A percentile compares a stretch with the other conserved stretches of the same genome.
Conservation (phyloP, 345 rosid genomes). For the Hevea brasiliensis region DNA sequence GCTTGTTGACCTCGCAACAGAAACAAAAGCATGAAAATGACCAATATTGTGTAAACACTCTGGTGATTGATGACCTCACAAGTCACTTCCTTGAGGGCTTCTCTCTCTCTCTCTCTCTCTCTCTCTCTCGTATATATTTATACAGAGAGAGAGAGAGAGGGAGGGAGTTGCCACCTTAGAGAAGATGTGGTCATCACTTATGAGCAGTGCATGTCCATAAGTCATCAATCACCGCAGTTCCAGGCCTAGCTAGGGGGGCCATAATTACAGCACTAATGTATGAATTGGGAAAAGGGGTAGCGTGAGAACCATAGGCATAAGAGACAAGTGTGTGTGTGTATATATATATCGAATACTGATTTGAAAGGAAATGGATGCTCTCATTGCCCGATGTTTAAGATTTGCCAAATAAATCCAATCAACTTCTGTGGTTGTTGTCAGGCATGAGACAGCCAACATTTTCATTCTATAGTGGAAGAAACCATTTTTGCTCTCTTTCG, state of each 20-base stretch:
- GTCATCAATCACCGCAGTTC: not conserved
- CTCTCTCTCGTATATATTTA: not conserved
- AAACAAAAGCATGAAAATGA: not conserved
- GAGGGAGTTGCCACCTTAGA: not conserved
- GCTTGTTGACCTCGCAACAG: slow-evolving; percentile 13
- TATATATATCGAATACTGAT: too few relatives aligned
- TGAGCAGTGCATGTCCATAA: not conserved
- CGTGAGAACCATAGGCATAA: not conserved
- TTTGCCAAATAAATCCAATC: slow-evolving; percentile 7
- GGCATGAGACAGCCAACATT: not conserved
- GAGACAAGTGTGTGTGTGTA: not conserved
- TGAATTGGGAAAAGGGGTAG: not conserved
- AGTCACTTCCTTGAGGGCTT: not conserved
- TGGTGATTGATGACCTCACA: not conserved
- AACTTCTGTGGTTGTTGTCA: not conserved
- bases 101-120: too few relatives aligned
- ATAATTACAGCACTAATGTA: slow-evolving; percentile 7
- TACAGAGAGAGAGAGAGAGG: not conserved
- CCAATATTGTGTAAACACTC: not conserved
- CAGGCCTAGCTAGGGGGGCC: not conserved
- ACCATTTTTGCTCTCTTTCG: not conserved
- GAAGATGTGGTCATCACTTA: not conserved
- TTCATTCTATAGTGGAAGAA: not conserved
- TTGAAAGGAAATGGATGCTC: too few relatives aligned
- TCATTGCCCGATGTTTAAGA: not conserved